phyloP scores from a whole-genome alignment of 495 filamentous ascomycete species.

The Chaetomium fimeti region DNA sequence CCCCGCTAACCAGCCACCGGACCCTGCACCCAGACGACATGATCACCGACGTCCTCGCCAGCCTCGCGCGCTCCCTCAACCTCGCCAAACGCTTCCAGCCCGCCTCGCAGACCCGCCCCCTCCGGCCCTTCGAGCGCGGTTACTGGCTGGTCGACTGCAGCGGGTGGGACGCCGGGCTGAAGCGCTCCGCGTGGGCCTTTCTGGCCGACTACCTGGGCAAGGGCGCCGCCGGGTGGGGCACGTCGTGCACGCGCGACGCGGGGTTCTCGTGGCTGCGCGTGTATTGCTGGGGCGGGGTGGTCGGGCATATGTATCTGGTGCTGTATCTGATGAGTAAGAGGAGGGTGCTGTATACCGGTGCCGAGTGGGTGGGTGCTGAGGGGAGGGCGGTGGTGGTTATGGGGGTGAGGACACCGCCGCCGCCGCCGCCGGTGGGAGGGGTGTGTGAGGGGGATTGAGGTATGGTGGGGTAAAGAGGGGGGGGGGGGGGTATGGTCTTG shows the following conservation, averaged over 20 bases:
- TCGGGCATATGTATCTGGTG: slow-evolving; percentile 62
- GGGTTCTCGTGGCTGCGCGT: slow-evolving; percentile 48
- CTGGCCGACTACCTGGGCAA: slow-evolving; percentile 57
- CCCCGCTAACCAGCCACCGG: slow-evolving; percentile 28
- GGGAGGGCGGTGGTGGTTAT: slow-evolving; percentile 52
- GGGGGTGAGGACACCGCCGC: slow-evolving; percentile 24
- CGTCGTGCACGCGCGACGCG: slow-evolving; percentile 45
- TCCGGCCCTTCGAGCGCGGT: slow-evolving; percentile 62
- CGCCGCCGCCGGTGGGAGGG: too few relatives aligned
- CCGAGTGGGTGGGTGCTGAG: slow-evolving; percentile 57
- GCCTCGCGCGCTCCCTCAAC: slow-evolving; percentile 53
- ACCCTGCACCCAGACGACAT: slow-evolving; percentile 33
- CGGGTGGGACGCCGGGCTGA: slow-evolving; percentile 43
- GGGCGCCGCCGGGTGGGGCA: slow-evolving; percentile 66
- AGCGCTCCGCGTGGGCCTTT: slow-evolving; percentile 59
- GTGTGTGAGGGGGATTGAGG: slow-evolving; percentile 3
- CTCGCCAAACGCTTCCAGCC: slow-evolving; percentile 54
- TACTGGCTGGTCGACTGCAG: slow-evolving; percentile 62
- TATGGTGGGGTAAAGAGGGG: background rate
- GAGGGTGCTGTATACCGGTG: slow-evolving; percentile 51
- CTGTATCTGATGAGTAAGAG: slow-evolving; percentile 63
- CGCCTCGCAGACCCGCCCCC: slow-evolving; percentile 45
- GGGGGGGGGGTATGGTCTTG: background rate
- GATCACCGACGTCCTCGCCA: slow-evolving; percentile 55
- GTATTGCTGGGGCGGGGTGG: slow-evolving; percentile 66